Base-by-base conservation (phyloP, 768 basidiomycete species). In the Goffeauzyma gilvescens region DNA sequence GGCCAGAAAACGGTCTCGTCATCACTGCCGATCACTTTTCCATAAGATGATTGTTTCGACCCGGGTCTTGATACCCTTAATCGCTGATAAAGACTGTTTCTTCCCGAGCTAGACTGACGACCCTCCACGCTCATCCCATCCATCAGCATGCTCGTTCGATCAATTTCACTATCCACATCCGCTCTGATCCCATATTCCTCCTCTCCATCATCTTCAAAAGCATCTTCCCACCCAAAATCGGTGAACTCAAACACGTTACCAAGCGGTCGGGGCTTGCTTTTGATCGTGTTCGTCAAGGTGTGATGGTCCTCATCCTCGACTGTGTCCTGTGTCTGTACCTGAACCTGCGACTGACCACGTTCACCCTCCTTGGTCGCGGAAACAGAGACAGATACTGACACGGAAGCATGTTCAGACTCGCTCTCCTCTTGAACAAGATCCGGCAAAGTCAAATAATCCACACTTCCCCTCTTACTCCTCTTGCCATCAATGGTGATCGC, bases 1-100 rank as follows among this genome's bases (percentile, higher is more conserved):
- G 50, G 38, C 22, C 49, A 41, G 32, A 63, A 42, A 15, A 60
- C 58, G 36, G 54, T 50, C 40, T 37, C 33, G 26, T 49, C 42
- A 25, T 31, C 41, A 17, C 20, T 35, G 10, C 7, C 9, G 8
- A 35, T 8, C n/a, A n/a, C n/a, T n/a, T n/a, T n/a, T n/a, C n/a
- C n/a, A n/a, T n/a, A n/a, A n/a, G n/a, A n/a, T n/a, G n/a, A n/a
- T n/a, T n/a, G n/a, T n/a, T n/a, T n/a, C n/a, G n/a, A n/a, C n/a
- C n/a, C n/a, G n/a, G n/a, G n/a, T n/a, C n/a, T 12, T 35, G 33
- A 35, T 35, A 12, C 13, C 20, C 10, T 8, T 35, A 9, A 35
- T 30, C 28, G 28, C n/a, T 30, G 28, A 30, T 9, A n/a, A 9
- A 9, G 28, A 9, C 28, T n/a, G n/a, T 30, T 9, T 9, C 28